Percentiles rank a stretch among this genome's conserved stretches.
phyloP scores from a whole-genome alignment of 2,329 filamentous ascomycete genomes.

The Aspergillus luchuensis region DNA sequence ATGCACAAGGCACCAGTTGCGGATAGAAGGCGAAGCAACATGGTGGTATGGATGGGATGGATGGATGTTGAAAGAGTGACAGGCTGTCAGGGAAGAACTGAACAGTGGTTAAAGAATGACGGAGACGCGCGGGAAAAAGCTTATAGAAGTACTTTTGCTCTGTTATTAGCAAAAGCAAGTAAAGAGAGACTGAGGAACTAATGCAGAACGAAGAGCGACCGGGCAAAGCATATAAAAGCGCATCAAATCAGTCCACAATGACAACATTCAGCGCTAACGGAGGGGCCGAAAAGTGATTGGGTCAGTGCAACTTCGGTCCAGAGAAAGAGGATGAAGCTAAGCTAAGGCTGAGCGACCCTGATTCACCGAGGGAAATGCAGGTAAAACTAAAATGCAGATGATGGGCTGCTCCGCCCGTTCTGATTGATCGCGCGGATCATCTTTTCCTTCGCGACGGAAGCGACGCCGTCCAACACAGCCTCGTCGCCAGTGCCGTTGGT shows the following conservation, averaged over 20 bases:
- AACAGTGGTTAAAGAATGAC: neutral
- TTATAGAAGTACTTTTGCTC: neutral
- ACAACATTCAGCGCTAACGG: constrained; percentile 4
- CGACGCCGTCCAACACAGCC: constrained; percentile 1
- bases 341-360: constrained; percentile 2
- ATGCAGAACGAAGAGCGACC: neutral
- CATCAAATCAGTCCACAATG: neutral
- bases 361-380: neutral
- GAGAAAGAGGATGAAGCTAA: neutral
- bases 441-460: neutral
- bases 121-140: neutral
- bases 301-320: neutral
- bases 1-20: constrained; percentile 10
- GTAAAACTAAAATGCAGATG: no score
- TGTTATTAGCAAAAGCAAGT: neutral
- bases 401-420: neutral
- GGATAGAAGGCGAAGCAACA: constrained; percentile 16
- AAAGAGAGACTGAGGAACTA: constrained; percentile 4
- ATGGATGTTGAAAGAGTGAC: neutral
- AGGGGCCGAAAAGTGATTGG: constrained; percentile 4
- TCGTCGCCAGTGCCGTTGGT: constrained; percentile 1
- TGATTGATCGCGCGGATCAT: neutral
- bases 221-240: constrained; percentile 9
- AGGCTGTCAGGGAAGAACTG: neutral
- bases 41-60: neutral